These are phyloP conservation scores for Eudorina sp. DNA, from an alignment of 139 green algal genomes.

Conservation along the genomic window DNA sequence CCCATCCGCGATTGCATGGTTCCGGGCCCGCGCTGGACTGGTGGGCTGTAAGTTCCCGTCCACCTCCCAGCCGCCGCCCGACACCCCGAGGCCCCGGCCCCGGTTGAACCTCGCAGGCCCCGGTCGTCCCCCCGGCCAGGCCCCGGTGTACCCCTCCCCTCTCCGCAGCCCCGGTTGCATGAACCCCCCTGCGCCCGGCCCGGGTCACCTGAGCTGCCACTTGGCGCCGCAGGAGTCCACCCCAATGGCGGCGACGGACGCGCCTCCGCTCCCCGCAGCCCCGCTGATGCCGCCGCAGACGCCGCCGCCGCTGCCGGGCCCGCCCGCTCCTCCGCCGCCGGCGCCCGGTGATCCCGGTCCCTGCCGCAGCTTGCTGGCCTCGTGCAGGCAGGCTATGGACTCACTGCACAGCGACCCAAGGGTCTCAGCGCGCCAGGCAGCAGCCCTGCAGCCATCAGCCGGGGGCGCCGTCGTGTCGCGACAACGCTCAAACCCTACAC, in stretches of 20 bases:
- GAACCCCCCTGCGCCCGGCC: too few relatives aligned
- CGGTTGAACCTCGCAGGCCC: too few relatives aligned
- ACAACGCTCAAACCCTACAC: too few relatives aligned
- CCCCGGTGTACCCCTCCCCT: too few relatives aligned
- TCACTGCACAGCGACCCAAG: conserved; percentile 59
- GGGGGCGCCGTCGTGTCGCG: too few relatives aligned
- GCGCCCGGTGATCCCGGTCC: not conserved
- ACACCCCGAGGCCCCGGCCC: too few relatives aligned
- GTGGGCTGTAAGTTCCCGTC: too few relatives aligned
- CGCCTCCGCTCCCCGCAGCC: not conserved
- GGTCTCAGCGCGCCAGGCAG: conserved; percentile 52
- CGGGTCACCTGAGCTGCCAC: conserved; percentile 36
- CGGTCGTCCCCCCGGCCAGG: too few relatives aligned
- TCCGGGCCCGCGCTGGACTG: too few relatives aligned
- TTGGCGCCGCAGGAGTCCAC: not conserved
- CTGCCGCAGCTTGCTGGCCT: conserved; percentile 3
- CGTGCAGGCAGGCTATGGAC: conserved; percentile 28
- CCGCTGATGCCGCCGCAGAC: not conserved
- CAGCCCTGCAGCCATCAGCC: conserved; percentile 47
- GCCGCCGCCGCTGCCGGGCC: not conserved
- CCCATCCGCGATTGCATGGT: too few relatives aligned
- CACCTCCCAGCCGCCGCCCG: too few relatives aligned
- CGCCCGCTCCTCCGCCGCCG: not conserved
- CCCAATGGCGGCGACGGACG: not conserved
- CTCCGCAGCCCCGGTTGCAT: too few relatives aligned